These are phyloP conservation scores for Suillus fuscotomentosus DNA, from an alignment of 768 basidiomycete genomes.

Conservation along the genomic window DNA sequence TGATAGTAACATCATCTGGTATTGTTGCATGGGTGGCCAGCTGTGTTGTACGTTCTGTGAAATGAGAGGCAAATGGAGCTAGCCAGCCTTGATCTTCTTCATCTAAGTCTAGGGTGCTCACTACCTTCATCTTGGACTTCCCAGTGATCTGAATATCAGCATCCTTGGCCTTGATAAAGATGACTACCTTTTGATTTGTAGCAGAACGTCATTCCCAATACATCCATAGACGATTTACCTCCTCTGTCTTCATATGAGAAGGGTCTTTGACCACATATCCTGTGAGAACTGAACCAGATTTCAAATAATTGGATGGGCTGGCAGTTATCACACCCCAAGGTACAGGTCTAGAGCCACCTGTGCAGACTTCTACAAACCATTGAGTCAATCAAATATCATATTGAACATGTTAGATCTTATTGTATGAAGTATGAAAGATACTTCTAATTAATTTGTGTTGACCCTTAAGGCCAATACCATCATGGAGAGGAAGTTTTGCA, in stretches of 20 bases:
- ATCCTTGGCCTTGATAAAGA: neutral
- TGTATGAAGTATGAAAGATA: neutral
- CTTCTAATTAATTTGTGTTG: neutral
- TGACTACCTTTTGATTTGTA: neutral
- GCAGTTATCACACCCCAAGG: neutral
- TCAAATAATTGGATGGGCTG: neutral
- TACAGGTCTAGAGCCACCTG: neutral
- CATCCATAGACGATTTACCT: neutral
- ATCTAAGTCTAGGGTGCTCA: neutral
- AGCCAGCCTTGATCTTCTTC: neutral
- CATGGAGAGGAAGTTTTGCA: neutral
- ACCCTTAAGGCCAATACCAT: neutral
- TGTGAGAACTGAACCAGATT: neutral
- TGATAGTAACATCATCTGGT: neutral
- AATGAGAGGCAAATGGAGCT: neutral
- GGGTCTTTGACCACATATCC: neutral
- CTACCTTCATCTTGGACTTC: neutral
- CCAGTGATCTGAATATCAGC: neutral
- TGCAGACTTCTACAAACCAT: neutral
- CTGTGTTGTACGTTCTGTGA: neutral
- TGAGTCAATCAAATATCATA: neutral
- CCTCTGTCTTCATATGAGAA: neutral
- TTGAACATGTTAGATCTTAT: neutral
- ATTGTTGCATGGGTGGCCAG: neutral
- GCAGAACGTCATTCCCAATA: neutral